Conservation (phyloP, 805 yeast genomes). For the Myxozyma udenii region DNA sequence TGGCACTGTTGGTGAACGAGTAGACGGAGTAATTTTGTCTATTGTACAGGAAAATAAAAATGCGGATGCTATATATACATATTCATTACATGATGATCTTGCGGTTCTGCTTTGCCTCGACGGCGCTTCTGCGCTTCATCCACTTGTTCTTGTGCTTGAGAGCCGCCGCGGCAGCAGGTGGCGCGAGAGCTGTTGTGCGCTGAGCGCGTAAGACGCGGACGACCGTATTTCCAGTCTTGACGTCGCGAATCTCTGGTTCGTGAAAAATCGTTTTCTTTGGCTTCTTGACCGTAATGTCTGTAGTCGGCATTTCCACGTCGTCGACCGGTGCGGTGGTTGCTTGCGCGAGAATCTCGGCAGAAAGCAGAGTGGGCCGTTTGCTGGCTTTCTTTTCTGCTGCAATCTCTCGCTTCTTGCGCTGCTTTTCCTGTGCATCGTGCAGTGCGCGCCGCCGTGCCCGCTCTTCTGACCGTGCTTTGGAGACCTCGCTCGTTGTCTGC, state of each 20-base stretch:
- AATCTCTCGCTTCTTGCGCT: slow-evolving; percentile 2
- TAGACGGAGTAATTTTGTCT: neutral
- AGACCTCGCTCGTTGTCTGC: neutral
- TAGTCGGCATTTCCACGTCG: neutral
- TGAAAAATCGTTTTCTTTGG: slow-evolving; percentile 8
- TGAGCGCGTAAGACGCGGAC: slow-evolving; percentile 5
- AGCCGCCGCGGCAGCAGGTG: slow-evolving; percentile 12
- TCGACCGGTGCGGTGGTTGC: slow-evolving; percentile 18
- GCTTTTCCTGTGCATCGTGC: neutral
- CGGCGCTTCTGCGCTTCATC: slow-evolving; percentile 30
- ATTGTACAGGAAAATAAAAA: neutral
- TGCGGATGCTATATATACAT: neutral
- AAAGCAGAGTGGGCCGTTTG: slow-evolving; percentile 12
- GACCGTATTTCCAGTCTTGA: slow-evolving; percentile 3
- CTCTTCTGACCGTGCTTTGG: neutral
- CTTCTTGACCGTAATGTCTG: neutral
- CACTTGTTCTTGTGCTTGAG: slow-evolving; percentile 14
- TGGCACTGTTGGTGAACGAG: slow-evolving; percentile 37
- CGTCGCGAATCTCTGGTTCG: slow-evolving; percentile 11
- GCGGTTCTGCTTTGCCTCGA: slow-evolving; percentile 9
- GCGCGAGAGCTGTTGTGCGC: slow-evolving; percentile 9
- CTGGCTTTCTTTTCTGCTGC: slow-evolving; percentile 11
- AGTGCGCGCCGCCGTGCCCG: neutral
- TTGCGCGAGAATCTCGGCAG: slow-evolving; percentile 12
- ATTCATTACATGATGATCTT: slow-evolving; percentile 3